Conservation (phyloP, 192 early-diverging fungal genomes). For the Coemansia sp. region DNA sequence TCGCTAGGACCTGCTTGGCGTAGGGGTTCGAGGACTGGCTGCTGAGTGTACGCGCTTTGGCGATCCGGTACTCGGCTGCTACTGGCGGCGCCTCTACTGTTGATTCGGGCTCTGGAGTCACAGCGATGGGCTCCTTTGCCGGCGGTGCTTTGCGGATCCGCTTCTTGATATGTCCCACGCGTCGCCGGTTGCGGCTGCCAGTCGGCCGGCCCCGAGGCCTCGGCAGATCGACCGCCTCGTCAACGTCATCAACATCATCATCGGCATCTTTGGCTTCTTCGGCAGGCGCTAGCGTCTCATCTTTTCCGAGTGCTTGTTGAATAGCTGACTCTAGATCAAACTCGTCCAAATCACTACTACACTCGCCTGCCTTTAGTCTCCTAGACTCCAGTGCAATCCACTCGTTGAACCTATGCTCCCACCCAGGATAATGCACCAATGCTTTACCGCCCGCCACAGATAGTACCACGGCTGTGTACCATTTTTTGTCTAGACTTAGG, state of each 20-base stretch:
- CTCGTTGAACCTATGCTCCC: slow-evolving; percentile 52
- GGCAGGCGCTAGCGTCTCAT: background rate
- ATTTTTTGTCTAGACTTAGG: slow-evolving; percentile 33
- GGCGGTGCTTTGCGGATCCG: slow-evolving; percentile 15
- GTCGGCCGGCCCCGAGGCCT: slow-evolving; percentile 25
- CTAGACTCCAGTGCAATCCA: slow-evolving; percentile 47
- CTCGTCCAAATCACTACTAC: slow-evolving; percentile 6
- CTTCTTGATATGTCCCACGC: slow-evolving; percentile 38
- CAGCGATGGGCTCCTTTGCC: slow-evolving; percentile 23
- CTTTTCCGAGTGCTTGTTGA: background rate
- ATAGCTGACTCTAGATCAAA: slow-evolving; percentile 28
- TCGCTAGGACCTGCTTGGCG: slow-evolving; percentile 17
- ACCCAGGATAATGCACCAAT: slow-evolving; percentile 43
- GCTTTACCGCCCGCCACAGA: slow-evolving; percentile 27
- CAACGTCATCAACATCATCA: background rate
- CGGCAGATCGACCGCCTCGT: background rate
- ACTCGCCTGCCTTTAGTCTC: slow-evolving; percentile 23
- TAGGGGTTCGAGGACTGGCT: slow-evolving; percentile 37
- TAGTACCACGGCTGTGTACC: slow-evolving; percentile 42
- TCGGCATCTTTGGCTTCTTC: no score
- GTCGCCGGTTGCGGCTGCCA: slow-evolving; percentile 38
- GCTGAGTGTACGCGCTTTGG: slow-evolving; percentile 25
- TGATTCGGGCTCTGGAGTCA: background rate
- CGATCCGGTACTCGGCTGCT: slow-evolving; percentile 20
- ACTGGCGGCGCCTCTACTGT: background rate